Evolutionary conservation across 257 asterid genomes (phyloP).

Genomic region (Solanum lignicaule): DNA sequence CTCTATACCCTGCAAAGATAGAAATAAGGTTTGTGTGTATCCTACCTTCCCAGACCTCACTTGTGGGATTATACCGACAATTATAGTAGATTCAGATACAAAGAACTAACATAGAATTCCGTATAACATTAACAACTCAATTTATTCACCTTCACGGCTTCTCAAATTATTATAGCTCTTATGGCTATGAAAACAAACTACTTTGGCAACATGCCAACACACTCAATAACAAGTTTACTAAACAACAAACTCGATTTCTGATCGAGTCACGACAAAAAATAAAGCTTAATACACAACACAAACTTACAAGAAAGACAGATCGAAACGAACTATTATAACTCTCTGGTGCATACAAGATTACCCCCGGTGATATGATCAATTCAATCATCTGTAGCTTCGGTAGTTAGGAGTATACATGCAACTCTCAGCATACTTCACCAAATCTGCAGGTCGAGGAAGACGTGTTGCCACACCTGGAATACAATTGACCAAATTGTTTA

Average conservation of each 20-base stretch:
- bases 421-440: constrained; percentile 90
- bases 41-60: not conserved
- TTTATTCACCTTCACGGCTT: not conserved
- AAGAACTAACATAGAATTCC: not conserved
- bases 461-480: constrained; percentile 72
- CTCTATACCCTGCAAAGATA: not conserved
- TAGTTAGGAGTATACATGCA: constrained; percentile 97
- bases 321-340: not conserved
- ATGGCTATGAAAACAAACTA: not conserved
- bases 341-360: not conserved
- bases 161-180: not conserved
- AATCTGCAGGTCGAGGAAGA: constrained; percentile 77
- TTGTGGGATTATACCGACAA: not conserved
- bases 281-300: not conserved
- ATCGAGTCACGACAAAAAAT: not conserved
- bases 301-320: not conserved
- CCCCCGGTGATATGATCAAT: not conserved
- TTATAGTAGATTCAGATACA: not conserved
- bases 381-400: constrained; percentile 57
- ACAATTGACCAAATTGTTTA: not conserved
- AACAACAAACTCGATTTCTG: not conserved
- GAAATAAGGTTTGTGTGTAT: not conserved
- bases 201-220: not conserved
- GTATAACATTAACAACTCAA: not conserved
- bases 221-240: not conserved